Conservation (phyloP, 2,329 filamentous ascomycete genomes). For the Venturia nashicola region DNA sequence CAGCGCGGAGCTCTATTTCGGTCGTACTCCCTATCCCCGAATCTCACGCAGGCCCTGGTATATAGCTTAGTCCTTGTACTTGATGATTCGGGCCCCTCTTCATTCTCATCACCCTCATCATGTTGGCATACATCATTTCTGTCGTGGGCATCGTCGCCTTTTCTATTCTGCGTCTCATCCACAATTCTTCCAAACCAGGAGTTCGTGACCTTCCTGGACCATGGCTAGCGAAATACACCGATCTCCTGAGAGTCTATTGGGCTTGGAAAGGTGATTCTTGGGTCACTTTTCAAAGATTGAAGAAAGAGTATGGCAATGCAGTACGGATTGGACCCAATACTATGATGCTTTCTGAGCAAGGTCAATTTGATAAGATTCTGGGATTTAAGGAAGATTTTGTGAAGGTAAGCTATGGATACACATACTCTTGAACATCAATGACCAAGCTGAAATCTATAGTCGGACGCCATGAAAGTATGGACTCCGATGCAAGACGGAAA, state of each 20-base stretch:
- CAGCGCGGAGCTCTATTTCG: neutral
- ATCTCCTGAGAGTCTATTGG: neutral
- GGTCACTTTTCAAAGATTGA: neutral
- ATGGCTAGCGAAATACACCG: neutral
- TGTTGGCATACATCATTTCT: neutral
- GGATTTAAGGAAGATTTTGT: slow-evolving; percentile 2
- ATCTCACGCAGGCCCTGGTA: neutral
- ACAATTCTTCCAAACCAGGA: neutral
- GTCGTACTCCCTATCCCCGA: neutral
- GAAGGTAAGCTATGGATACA: neutral
- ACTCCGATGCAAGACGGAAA: neutral
- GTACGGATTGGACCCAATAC: neutral
- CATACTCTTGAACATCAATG: neutral
- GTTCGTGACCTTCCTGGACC: neutral
- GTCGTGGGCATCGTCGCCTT: neutral
- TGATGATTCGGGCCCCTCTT: neutral
- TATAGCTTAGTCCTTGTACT: neutral
- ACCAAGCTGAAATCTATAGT: neutral
- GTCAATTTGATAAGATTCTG: neutral
- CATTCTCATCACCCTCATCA: neutral
- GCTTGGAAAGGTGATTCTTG: neutral
- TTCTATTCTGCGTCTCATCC: neutral
- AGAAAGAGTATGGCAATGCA: slow-evolving; percentile 3
- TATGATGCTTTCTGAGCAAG: neutral
- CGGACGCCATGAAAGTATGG: neutral